Evolutionary conservation across 176 grass and related monocot genomes (phyloP).

Genomic region (Dactylis glomerata): DNA sequence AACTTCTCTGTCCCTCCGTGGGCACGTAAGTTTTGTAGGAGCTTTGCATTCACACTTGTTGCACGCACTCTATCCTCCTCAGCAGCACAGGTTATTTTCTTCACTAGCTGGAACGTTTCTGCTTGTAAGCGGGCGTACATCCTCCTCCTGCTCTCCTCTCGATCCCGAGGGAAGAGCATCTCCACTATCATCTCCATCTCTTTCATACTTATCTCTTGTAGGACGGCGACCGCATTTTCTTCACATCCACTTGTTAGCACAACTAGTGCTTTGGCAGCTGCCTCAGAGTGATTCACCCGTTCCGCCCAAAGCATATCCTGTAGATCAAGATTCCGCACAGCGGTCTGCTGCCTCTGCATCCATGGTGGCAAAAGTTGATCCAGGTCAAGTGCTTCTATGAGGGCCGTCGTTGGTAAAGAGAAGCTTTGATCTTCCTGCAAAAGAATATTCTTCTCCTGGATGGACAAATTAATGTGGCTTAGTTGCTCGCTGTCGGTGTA

Average conservation of each 20-base stretch:
- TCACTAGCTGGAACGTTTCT: not conserved
- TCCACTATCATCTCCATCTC: not conserved
- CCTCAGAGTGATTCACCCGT: not conserved
- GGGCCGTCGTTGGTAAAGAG: not conserved
- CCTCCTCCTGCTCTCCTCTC: not conserved
- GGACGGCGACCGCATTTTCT: not conserved
- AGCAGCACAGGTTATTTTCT: not conserved
- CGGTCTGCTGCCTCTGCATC: not conserved
- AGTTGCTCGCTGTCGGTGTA: not conserved
- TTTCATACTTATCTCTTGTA: not conserved
- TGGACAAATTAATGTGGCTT: not conserved
- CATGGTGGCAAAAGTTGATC: not conserved
- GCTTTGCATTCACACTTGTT: slow-evolving; percentile 5
- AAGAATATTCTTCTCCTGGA: not conserved
- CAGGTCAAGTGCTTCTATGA: slow-evolving; percentile 23
- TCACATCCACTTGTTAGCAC: slow-evolving; percentile 19
- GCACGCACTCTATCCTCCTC: not conserved
- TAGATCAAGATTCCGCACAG: slow-evolving; percentile 1
- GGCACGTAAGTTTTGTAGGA: slow-evolving; percentile 22
- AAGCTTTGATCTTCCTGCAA: not conserved
- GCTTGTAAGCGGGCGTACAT: not conserved
- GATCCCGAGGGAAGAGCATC: not conserved
- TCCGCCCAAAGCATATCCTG: not conserved
- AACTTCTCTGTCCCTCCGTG: not conserved
- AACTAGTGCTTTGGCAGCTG: slow-evolving; percentile 16